Evolutionary conservation across 225 moss, liverwort and hornwort genomes (phyloP), one percentile per base, ranked within the genome.

Genomic region (Sphagnum tenellum): DNA sequence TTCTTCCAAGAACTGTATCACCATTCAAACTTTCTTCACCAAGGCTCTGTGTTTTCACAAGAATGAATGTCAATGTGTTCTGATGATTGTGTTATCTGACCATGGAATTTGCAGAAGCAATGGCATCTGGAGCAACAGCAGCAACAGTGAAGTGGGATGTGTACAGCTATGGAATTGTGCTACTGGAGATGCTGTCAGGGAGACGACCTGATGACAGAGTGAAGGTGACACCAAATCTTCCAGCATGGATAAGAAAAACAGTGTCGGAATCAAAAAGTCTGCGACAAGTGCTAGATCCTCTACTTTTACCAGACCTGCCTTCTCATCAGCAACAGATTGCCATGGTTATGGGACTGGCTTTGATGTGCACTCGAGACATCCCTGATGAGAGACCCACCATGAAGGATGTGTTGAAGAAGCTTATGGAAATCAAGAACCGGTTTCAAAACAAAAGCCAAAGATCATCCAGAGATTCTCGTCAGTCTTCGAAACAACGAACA

Each of bases 91-190:
- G 11, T 8, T 44, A 14, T 29, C 44, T 61, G 60, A 3, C 46
- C 10, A 9, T 9, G 11, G 13, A 44, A 44, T 11, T 51, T 45
- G 56, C 57, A 13, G 65, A 14, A 57, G 44, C 57, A n/a, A 45
- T 52, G 14, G 45, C 50, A 59, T 62, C 9, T 11, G 29, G 69
- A 75, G 74, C 69, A 66, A 47, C 58, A 3, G 53, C n/a, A 10
- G 53, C 64, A 4, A 64, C 74, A 12, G 51, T 64, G 6, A 75
- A 74, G 49, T 68, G 68, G 7, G 74, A 74, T 53, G 74, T 74
- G 29, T 74, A 74, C 57, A 74, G 74, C 46, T 74, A 54, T 54
- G 74, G 74, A 3, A 51, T 74, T 12, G 48, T 69, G 12, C 69
- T 74, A 3, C 49, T 74, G 64, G 74, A 74, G 58, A 47, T 74